These are phyloP conservation scores for Boletales sp. DNA, from an alignment of 768 basidiomycete genomes.

Conservation along the genomic window DNA sequence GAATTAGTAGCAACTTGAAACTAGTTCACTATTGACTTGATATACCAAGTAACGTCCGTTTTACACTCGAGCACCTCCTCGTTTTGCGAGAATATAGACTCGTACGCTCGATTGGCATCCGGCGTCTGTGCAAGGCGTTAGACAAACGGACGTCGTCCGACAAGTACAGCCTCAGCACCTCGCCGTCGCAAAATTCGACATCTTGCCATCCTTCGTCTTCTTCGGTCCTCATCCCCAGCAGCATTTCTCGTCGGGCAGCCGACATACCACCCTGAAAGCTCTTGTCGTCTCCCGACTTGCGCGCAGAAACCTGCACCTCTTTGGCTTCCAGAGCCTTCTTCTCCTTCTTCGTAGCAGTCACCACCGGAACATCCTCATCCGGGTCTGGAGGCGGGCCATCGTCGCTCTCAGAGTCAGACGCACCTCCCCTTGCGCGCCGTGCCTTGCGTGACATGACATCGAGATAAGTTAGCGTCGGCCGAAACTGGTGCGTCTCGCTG, in stretches of 20 bases:
- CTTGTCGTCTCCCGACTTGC: conserved; percentile 63
- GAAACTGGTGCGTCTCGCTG: conserved; percentile 74
- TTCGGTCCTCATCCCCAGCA: conserved; percentile 66
- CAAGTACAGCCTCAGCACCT: conserved; percentile 42
- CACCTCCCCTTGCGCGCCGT: conserved; percentile 46
- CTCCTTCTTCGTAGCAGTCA: conserved; percentile 48
- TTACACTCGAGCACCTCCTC: conserved; percentile 49
- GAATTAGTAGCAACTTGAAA: conserved; percentile 16
- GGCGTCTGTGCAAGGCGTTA: conserved; percentile 42
- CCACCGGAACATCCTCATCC: conserved; percentile 55
- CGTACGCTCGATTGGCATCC: conserved; percentile 55
- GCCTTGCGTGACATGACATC: conserved; percentile 67
- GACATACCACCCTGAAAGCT: conserved; percentile 65
- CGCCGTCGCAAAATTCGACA: conserved; percentile 60
- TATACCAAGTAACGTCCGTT: conserved; percentile 52
- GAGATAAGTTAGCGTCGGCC: conserved; percentile 79
- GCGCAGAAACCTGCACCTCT: conserved; percentile 75
- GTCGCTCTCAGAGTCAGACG: conserved; percentile 67
- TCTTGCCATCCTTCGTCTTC: conserved; percentile 78
- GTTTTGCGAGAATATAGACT: conserved; percentile 60
- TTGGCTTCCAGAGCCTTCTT: conserved; percentile 58
- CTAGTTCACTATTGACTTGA: conserved; percentile 51
- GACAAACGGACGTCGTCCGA: conserved; percentile 2
- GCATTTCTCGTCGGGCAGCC: conserved; percentile 69
- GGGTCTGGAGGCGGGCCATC: conserved; percentile 80